Percentiles rank a stretch among this genome's conserved stretches.
Conservation (phyloP, 2,329 filamentous ascomycete genomes). For the Talaromyces albobiverticillius region DNA sequence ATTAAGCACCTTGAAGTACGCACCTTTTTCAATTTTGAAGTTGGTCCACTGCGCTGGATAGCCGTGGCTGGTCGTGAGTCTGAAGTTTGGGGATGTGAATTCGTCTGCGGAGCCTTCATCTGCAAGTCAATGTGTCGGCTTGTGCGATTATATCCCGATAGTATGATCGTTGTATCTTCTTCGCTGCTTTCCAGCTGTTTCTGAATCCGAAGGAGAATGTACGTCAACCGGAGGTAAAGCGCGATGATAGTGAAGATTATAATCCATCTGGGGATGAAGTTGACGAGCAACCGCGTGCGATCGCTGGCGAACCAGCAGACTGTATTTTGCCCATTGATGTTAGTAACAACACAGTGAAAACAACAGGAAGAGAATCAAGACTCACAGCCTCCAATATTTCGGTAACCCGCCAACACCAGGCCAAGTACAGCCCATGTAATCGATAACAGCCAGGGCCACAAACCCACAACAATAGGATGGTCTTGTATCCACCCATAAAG, state of each 20-base stretch:
- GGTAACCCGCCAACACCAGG: constrained; percentile 1
- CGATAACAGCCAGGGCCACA: constrained; percentile 7
- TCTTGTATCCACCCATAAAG: constrained; percentile 7
- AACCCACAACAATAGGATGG: not conserved
- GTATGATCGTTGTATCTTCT: constrained; percentile 10
- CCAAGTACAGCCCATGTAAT: constrained; percentile 8
- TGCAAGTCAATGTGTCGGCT: not conserved
- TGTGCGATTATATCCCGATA: not conserved
- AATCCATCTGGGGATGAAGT: constrained; percentile 10
- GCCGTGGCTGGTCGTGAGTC: not conserved
- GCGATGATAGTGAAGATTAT: constrained; percentile 6
- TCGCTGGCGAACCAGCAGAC: constrained; percentile 11
- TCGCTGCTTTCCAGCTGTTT: constrained; percentile 2
- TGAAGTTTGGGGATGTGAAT: not conserved
- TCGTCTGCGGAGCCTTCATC: not conserved
- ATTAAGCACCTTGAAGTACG: not conserved
- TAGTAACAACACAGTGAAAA: not conserved
- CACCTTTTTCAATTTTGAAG: constrained; percentile 9
- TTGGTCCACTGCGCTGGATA: not conserved
- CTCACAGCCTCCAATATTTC: constrained; percentile 9
- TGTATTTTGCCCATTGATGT: not conserved
- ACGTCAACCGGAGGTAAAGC: constrained; percentile 7
- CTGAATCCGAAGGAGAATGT: constrained; percentile 4
- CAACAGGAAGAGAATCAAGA: not conserved
- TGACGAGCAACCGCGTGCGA: constrained; percentile 8